Percentiles rank a stretch among this genome's conserved stretches.
Conservation (phyloP, 768 basidiomycete species). For the Leccinum obscurum region DNA sequence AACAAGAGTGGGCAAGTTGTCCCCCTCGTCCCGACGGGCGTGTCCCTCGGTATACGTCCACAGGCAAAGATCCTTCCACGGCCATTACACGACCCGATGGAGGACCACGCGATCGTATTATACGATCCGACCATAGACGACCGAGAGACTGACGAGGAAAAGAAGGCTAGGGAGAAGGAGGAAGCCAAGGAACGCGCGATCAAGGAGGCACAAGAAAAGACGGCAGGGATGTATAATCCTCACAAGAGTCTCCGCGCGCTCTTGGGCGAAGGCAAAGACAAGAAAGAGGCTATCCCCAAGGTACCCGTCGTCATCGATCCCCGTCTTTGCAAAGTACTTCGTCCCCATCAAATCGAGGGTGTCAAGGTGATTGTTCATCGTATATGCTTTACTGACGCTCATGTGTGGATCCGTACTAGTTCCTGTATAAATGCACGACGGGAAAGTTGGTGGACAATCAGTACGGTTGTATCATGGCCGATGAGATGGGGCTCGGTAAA, state of each 20-base stretch:
- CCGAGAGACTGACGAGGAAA: constrained; percentile 86
- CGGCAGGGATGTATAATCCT: constrained; percentile 77
- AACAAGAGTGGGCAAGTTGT: constrained; percentile 68
- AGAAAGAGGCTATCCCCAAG: constrained; percentile 67
- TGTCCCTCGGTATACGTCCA: constrained; percentile 83
- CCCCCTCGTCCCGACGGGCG: constrained; percentile 55
- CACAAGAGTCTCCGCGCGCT: constrained; percentile 88
- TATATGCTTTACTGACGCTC: background rate
- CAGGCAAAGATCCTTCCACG: constrained; percentile 80
- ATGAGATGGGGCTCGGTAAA: constrained; percentile 98
- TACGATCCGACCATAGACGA: constrained; percentile 97
- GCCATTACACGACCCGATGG: constrained; percentile 96
- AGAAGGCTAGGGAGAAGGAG: constrained; percentile 69
- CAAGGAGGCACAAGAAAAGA: constrained; percentile 68
- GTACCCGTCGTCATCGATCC: constrained; percentile 98
- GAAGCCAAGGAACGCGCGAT: constrained; percentile 63
- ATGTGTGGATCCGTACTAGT: constrained; percentile 52
- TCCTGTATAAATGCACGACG: constrained; percentile 92
- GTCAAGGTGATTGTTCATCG: constrained; percentile 69
- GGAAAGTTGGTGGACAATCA: constrained; percentile 92
- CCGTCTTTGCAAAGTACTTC: constrained; percentile 76
- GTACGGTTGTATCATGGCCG: constrained; percentile 97
- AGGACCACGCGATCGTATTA: constrained; percentile 94
- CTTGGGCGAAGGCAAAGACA: constrained; percentile 69
- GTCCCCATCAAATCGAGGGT: constrained; percentile 98